Conservation (phyloP, 2,329 filamentous ascomycete species). For the Triangularia verruculosa region DNA sequence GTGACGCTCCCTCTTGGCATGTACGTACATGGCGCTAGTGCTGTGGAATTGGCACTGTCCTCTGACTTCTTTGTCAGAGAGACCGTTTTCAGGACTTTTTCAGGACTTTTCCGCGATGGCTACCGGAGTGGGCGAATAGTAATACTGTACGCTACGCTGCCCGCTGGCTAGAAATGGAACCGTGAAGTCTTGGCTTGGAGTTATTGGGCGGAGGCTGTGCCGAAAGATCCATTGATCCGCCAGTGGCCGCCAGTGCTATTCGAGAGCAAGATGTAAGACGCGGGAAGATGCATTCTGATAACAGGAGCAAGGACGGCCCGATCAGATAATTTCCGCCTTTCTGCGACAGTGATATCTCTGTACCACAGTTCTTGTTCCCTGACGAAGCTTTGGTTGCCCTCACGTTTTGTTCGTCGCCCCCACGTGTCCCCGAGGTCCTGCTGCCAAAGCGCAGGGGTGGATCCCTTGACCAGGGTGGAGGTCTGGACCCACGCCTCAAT, state of each 20-base stretch:
- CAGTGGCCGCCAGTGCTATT: background rate
- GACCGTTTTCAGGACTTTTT: background rate
- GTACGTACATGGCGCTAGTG: background rate
- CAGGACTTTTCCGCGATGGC: background rate
- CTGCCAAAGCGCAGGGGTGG: background rate
- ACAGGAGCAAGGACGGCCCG: background rate
- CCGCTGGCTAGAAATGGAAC: background rate
- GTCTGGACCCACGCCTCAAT: slow-evolving; percentile 10
- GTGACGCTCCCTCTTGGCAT: background rate
- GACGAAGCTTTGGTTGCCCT: background rate
- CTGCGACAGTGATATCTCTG: too few relatives aligned
- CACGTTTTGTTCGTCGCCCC: slow-evolving; percentile 4
- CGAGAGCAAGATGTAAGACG: background rate
- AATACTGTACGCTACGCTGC: too few relatives aligned
- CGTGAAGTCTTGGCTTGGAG: background rate
- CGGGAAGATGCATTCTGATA: background rate
- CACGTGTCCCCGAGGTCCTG: slow-evolving; percentile 1
- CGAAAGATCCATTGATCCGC: background rate
- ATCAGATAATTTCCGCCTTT: too few relatives aligned
- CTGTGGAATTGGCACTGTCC: background rate
- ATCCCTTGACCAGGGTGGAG: slow-evolving; percentile 4
- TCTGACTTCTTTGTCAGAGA: background rate
- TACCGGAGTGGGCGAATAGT: too few relatives aligned
- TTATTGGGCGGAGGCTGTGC: background rate
- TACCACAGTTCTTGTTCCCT: background rate